Base-by-base conservation (phyloP, 225 moss, liverwort and hornwort species). In the Ulota crispa region DNA sequence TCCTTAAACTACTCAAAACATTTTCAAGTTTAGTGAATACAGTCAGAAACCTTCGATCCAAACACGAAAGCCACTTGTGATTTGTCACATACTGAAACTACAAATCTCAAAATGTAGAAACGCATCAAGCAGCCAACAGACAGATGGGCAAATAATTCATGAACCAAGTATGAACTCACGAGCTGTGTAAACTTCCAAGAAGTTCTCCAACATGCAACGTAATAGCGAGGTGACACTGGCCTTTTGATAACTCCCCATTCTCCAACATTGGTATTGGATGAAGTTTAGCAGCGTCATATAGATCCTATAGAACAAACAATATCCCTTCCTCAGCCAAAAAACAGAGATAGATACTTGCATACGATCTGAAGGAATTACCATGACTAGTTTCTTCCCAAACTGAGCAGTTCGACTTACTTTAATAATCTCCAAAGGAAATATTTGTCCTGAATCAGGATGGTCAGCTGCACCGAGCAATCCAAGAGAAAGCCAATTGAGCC, bases 401-500 rank as follows among this genome's bases (percentile, higher is more conserved):
- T 59, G 30, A 78, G 56, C 28, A 63, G 15, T 27, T 47, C 21
- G 45, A 56, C 74, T 60, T 62, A 94, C 94, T 94, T 94, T 95
- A 23, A 97, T 90, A 68, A 97, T 94, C 82, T 94, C 93, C 80
- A 94, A 87, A 53, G 93, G 93, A 82, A 92, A 94, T 30, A 91
- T 88, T 41, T 92, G 91, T 50, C 87, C 86, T 66, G 92, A 86
- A 84, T 94, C 87, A 63, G 91, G 87, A 56, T 67, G 86, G 77
- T 92, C 92, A 67, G 91, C 90, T 76, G 94, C 92, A 84, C 97
- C 97, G 59, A 97, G 89, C 77, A 97, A 84, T 65, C 97, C 97
- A 78, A 97, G 88, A 6, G 97, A 97, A 37, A 97, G 87, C 97
- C 97, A 97, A 81, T 97, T 95, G 78, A 97, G 93, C 97, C 97